Evolutionary conservation across 2,329 filamentous ascomycete species (phyloP).

Genomic region (Decorospora gaudefroyi): DNA sequence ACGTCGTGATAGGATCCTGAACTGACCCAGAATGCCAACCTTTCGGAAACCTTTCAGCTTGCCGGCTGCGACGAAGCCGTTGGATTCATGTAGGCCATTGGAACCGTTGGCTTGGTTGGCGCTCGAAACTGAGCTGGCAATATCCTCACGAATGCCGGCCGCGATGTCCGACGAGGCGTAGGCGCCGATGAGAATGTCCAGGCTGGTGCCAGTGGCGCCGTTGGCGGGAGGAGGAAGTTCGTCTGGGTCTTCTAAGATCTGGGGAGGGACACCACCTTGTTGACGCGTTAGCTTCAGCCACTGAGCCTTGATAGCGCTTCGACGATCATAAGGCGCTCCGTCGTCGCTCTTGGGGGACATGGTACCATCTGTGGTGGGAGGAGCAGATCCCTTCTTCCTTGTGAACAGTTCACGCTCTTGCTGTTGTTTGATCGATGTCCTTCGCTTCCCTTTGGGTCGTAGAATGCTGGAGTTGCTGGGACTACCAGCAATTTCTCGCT

Average conservation of each 20-base stretch:
- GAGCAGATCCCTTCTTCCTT: constrained; percentile 67
- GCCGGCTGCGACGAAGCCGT: constrained; percentile 61
- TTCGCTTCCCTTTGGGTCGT: constrained; percentile 70
- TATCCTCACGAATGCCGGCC: constrained; percentile 73
- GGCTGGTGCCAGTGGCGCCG: constrained; percentile 67
- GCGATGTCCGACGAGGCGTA: constrained; percentile 82
- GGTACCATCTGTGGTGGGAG: constrained; percentile 52
- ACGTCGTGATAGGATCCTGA: constrained; percentile 82
- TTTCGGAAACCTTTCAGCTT: constrained; percentile 78
- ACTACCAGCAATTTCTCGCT: constrained; percentile 62
- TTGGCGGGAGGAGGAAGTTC: constrained; percentile 62
- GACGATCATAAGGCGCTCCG: constrained; percentile 60
- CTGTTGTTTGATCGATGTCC: constrained; percentile 78
- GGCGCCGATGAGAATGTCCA: constrained; percentile 77
- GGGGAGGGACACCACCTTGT: constrained; percentile 59
- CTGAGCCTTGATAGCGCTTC: constrained; percentile 57
- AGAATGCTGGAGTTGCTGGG: constrained; percentile 62
- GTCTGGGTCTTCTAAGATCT: constrained; percentile 71
- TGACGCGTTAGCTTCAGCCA: constrained; percentile 64
- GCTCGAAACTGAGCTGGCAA: constrained; percentile 66
- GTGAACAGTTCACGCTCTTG: constrained; percentile 93
- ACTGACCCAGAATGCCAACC: constrained; percentile 78
- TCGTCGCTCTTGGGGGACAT: constrained; percentile 66
- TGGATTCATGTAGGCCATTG: constrained; percentile 58
- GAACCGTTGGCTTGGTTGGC: constrained; percentile 72